Evolutionary conservation across 2,329 filamentous ascomycete genomes (phyloP).

Genomic region (Exophiala spinifera): DNA sequence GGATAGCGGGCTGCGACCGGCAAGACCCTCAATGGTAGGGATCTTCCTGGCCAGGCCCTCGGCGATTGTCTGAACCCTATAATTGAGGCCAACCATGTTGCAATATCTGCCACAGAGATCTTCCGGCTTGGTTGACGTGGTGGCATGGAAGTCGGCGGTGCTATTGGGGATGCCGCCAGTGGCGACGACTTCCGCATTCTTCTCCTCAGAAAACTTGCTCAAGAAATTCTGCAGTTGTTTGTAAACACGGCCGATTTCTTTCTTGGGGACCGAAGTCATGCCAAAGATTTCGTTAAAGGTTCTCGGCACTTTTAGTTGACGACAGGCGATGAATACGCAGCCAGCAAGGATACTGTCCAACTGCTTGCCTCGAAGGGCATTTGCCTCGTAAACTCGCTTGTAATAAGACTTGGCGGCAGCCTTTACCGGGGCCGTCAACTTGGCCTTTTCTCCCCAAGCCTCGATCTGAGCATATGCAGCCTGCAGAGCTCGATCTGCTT

Average conservation of each 20-base stretch:
- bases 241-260: slow-evolving; percentile 95
- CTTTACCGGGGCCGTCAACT: slow-evolving; percentile 74
- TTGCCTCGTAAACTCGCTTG: slow-evolving; percentile 90
- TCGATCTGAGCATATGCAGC: slow-evolving; percentile 86
- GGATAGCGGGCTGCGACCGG: slow-evolving; percentile 88
- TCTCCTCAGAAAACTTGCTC: slow-evolving; percentile 56
- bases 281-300: slow-evolving; percentile 94
- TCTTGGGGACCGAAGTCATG: slow-evolving; percentile 90
- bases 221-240: slow-evolving; percentile 89
- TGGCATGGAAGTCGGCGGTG: slow-evolving; percentile 63
- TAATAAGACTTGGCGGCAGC: slow-evolving; percentile 93
- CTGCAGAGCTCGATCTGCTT: slow-evolving; percentile 75
- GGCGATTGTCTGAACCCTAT: slow-evolving; percentile 75
- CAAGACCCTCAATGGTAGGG: slow-evolving; percentile 72
- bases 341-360: slow-evolving; percentile 92
- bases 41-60: slow-evolving; percentile 75
- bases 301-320: slow-evolving; percentile 79
- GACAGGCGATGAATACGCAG: slow-evolving; percentile 96
- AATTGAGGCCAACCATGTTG: slow-evolving; percentile 72
- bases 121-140: slow-evolving; percentile 72
- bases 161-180: slow-evolving; percentile 54
- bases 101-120: slow-evolving; percentile 89
- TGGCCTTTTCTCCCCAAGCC: slow-evolving; percentile 78
- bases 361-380: slow-evolving; percentile 91
- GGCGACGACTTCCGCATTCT: slow-evolving; percentile 48